phyloP scores from a whole-genome alignment of 1,139 yeast genomes.

The Debaryomyces singareniensis region DNA sequence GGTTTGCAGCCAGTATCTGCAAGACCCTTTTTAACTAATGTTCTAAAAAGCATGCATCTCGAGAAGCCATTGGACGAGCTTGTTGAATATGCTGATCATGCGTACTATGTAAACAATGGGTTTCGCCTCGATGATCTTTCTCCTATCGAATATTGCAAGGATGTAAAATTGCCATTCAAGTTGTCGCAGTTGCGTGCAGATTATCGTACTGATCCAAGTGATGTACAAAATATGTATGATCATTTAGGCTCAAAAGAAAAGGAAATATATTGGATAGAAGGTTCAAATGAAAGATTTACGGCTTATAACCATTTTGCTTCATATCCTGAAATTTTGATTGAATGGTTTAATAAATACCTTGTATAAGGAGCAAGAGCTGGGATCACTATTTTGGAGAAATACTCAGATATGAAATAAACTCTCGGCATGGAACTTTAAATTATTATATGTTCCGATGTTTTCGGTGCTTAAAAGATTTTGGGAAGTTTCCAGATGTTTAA shows the following conservation, averaged over 20 bases:
- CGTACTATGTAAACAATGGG: conserved; percentile 1
- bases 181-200: conserved; percentile 4
- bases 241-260: conserved; percentile 3
- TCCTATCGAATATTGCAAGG: conserved; percentile 3
- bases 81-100: conserved; percentile 2
- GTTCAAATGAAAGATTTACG: conserved; percentile 3
- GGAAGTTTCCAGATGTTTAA: no score
- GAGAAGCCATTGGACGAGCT: conserved; percentile 1
- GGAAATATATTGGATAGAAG: conserved; percentile 6
- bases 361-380: no score
- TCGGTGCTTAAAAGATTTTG: no score
- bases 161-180: conserved; percentile 4
- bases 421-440: no score
- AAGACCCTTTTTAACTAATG: conserved; percentile 1
- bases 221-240: conserved; percentile 5
- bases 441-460: no score
- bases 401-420: no score
- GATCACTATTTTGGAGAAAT: no score
- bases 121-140: conserved; percentile 3
- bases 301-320: conserved; percentile 5
- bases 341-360: conserved; percentile 4
- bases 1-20: conserved; percentile 5
- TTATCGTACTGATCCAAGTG: conserved; percentile 3
- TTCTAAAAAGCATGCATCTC: no score
- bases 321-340: conserved; percentile 4